Evolutionary conservation across 768 basidiomycete genomes (phyloP).

Genomic region (Lentinula guzmanii): DNA sequence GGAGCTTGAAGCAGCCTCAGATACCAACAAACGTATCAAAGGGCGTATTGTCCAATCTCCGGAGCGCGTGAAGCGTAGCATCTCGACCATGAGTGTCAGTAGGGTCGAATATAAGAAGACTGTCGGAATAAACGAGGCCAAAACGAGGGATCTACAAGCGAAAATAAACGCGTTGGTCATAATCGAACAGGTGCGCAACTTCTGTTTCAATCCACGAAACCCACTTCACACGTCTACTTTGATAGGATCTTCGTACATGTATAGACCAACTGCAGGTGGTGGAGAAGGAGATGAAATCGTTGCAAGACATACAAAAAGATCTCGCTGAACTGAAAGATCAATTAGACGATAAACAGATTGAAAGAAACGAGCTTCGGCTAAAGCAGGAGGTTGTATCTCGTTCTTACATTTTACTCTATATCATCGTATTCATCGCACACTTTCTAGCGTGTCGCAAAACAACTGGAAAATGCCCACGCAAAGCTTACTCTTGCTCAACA

Average conservation of each 20-base stretch:
- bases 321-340: conserved; percentile 64
- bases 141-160: conserved; percentile 69
- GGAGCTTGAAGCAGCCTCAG: conserved; percentile 53
- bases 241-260: conserved; percentile 64
- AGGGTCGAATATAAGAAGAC: conserved; percentile 67
- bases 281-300: conserved; percentile 56
- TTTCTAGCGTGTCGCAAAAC: conserved; percentile 70
- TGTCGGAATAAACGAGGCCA: conserved; percentile 60
- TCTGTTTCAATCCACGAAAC: background rate
- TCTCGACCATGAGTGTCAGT: conserved; percentile 64
- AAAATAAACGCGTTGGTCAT: conserved; percentile 65
- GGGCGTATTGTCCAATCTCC: conserved; percentile 87
- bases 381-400: conserved; percentile 53
- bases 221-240: background rate
- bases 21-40: conserved; percentile 57
- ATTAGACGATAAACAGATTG: conserved; percentile 68
- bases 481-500: conserved; percentile 76
- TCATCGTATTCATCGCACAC: background rate
- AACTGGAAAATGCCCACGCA: conserved; percentile 74
- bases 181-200: conserved; percentile 61
- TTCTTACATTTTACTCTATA: background rate
- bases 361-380: conserved; percentile 61
- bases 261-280: conserved; percentile 73
- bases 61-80: conserved; percentile 80
- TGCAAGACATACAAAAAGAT: conserved; percentile 64